Conservation (phyloP, 768 basidiomycete species). For the Leccinum truebloodii region DNA sequence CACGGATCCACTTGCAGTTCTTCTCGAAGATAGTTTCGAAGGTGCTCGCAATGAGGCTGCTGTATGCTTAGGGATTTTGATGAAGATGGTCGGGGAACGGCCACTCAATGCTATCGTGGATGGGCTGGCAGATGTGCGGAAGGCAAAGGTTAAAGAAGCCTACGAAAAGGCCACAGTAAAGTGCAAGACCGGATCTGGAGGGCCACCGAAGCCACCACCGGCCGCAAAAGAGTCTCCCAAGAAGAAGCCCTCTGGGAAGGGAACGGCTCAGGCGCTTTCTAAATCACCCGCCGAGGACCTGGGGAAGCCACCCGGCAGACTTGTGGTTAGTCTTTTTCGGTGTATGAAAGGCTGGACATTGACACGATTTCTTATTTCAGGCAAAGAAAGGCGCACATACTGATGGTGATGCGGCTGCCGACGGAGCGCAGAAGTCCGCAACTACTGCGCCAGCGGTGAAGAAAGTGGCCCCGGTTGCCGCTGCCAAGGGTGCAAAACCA, state of each 20-base stretch:
- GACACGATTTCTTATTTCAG: slow-evolving; percentile 28
- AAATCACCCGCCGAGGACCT: slow-evolving; percentile 15
- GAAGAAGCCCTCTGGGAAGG: slow-evolving; percentile 39
- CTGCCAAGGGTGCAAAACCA: slow-evolving; percentile 49
- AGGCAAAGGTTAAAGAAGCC: slow-evolving; percentile 91
- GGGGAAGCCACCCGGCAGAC: slow-evolving; percentile 53
- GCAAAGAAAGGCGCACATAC: slow-evolving; percentile 53
- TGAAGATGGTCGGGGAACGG: slow-evolving; percentile 97
- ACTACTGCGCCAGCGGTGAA: slow-evolving; percentile 39
- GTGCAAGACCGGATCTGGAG: slow-evolving; percentile 66
- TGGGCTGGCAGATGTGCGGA: slow-evolving; percentile 80
- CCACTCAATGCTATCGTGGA: slow-evolving; percentile 88
- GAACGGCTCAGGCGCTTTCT: slow-evolving; percentile 14
- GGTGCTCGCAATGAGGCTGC: slow-evolving; percentile 92
- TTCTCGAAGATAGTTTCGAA: slow-evolving; percentile 88
- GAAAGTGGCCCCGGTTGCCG: slow-evolving; percentile 42
- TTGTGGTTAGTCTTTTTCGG: slow-evolving; percentile 35
- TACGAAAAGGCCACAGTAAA: slow-evolving; percentile 92
- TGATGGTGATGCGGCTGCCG: slow-evolving; percentile 26
- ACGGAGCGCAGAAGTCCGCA: slow-evolving; percentile 22
- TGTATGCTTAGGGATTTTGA: slow-evolving; percentile 80
- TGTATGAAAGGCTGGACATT: slow-evolving; percentile 1
- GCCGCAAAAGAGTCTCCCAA: slow-evolving; percentile 36
- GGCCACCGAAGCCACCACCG: slow-evolving; percentile 43
- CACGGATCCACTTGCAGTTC: slow-evolving; percentile 68